Base-by-base conservation (phyloP, 345 rosid species). In the Eucalyptus regnans region DNA sequence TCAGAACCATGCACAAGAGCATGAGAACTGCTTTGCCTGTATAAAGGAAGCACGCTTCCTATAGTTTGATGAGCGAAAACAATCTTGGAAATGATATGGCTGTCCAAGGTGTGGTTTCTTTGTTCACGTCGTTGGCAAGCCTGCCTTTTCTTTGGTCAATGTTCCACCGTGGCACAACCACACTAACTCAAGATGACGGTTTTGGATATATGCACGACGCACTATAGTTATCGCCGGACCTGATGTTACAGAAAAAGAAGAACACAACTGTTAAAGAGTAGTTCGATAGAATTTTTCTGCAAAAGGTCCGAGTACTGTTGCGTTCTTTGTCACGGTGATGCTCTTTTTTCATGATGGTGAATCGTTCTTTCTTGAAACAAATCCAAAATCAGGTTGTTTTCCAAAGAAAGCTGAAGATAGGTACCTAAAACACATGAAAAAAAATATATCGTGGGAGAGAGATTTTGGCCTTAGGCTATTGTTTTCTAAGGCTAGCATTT, bases 1-100 rank as follows among this genome's bases (percentile, higher is more conserved):
- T 97, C 68, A 96, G 99, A 80, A 93, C 97, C 81, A 96, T 96
- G 96, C 98, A 97, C 89, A 95, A 93, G 89, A 92, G 92, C 66
- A 88, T 92, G 89, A 86, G 50, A 44, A 79, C 90, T 88, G 89
- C 89, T 89, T 89, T 94, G 90, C 96, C 96, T 66, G 88, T 91
- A 15, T 94, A 85, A 90, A 89, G 66, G 33, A 81, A 76, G 84
- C 83, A 11, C 33, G 15, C 64, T 31, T 12, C 9, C 29, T 86
- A 33, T 29, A 8, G 64, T 52, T 50, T 50, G 64, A 23, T 52
- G 29, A 86, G 12, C 5, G 44, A 86, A 9, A 56, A 86, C 84
- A 76, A 41, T 41, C 48, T 76, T 76, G 84, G 48, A 37, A 20
- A 76, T 41, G 48, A 20, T 4, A 20, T 41, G 84, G 48, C 84